Percentiles rank a stretch among this genome's conserved stretches.
Conservation (phyloP, 305 asterid genomes). For the Solanum hybrid region DNA sequence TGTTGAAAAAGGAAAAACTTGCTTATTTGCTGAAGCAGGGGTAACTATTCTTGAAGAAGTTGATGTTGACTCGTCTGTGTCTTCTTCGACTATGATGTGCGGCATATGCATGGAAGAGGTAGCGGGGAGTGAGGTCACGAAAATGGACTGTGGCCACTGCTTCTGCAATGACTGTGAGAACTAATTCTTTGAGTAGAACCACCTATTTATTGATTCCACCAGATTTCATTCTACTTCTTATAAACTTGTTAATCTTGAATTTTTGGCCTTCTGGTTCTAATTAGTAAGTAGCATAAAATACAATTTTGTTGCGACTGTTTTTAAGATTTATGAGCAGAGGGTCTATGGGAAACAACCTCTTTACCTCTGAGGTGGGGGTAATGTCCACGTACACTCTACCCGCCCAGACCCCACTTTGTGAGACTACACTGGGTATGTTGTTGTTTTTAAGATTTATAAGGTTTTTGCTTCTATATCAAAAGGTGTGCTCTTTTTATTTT, state of each 20-base stretch:
- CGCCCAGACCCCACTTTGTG: not conserved
- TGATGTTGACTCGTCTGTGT: slow-evolving; percentile 21
- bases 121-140: slow-evolving; percentile 41
- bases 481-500: not conserved
- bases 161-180: slow-evolving; percentile 87
- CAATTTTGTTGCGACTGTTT: not conserved
- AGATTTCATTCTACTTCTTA: not conserved
- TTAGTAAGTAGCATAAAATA: slow-evolving; percentile 1
- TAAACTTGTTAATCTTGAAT: not conserved
- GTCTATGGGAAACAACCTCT: not conserved
- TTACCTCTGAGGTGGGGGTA: not conserved
- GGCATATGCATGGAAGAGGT: slow-evolving; percentile 76
- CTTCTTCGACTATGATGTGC: slow-evolving; percentile 44
- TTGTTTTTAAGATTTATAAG: not conserved
- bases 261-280: not conserved
- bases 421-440: not conserved
- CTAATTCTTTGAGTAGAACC: not conserved
- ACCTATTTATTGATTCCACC: not conserved
- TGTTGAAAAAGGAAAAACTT: slow-evolving; percentile 67
- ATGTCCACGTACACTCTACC: not conserved
- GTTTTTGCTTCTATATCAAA: not conserved
- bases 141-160: slow-evolving; percentile 90
- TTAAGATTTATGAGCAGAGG: not conserved
- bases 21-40: slow-evolving; percentile 76
- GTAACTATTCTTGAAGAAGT: slow-evolving; percentile 32